phyloP scores from a whole-genome alignment of 2,329 filamentous ascomycete species.

The Sarocladium kiliense region DNA sequence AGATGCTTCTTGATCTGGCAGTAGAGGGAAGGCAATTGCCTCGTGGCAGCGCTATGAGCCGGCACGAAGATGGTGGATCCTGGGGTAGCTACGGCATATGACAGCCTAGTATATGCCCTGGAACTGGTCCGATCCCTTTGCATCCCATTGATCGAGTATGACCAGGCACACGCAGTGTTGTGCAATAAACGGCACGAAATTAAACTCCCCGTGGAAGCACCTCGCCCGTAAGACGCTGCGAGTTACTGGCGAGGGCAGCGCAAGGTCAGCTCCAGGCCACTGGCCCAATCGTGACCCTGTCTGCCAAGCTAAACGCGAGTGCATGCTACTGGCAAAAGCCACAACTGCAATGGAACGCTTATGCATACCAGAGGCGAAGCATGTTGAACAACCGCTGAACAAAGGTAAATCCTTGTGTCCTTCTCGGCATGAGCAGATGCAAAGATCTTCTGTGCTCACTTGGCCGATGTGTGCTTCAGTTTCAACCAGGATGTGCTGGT shows the following conservation, averaged over 20 bases:
- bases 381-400: background rate
- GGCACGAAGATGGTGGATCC: constrained; percentile 5
- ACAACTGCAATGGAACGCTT: background rate
- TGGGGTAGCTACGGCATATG: constrained; percentile 9
- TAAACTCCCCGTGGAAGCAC: background rate
- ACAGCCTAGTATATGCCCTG: constrained; percentile 1
- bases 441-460: background rate
- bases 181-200: background rate
- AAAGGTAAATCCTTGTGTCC: background rate
- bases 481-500: background rate
- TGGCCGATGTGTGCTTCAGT: background rate
- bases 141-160: background rate
- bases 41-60: constrained; percentile 7
- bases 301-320: background rate
- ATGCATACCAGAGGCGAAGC: constrained; percentile 1
- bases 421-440: background rate
- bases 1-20: constrained; percentile 8
- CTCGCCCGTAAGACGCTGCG: background rate
- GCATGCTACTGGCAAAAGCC: background rate
- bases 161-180: background rate
- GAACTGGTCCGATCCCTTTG: background rate
- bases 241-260: background rate
- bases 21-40: constrained; percentile 4
- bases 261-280: background rate
- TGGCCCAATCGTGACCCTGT: background rate